A percentile compares a stretch with the other conserved stretches of the same genome.
Evolutionary conservation across 306 rosid genomes (phyloP).

Genomic region (Cicer arietinum): DNA sequence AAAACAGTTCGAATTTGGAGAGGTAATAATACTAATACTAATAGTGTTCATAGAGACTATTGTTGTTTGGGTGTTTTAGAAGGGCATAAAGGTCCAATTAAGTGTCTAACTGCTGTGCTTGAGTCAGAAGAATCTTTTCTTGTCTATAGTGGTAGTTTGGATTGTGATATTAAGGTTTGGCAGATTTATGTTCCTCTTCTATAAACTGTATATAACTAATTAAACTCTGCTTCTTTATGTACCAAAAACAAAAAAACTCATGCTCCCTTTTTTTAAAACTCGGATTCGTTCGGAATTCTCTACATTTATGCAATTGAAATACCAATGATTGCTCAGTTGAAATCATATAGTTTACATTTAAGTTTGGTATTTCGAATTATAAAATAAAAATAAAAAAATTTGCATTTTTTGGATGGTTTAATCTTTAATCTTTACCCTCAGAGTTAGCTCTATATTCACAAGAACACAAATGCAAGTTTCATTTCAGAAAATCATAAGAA

Average conservation of each 20-base stretch:
- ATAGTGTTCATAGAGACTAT: conserved; percentile 42
- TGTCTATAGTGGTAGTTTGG: conserved; percentile 85
- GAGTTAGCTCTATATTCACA: neutral
- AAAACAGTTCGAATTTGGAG: conserved; percentile 82
- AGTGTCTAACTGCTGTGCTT: conserved; percentile 66
- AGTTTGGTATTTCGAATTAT: no score
- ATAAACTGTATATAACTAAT: neutral
- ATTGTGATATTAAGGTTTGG: conserved; percentile 79
- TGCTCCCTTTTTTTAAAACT: no score
- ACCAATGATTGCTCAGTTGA: no score
- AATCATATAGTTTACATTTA: no score
- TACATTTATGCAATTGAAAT: no score
- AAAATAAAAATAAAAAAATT: no score
- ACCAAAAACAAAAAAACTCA: no score
- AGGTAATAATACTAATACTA: conserved; percentile 34
- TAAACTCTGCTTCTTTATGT: no score
- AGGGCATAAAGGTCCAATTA: conserved; percentile 82
- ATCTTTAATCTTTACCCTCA: no score
- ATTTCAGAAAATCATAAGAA: conserved; percentile 20
- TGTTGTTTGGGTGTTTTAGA: conserved; percentile 71
- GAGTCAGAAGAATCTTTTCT: conserved; percentile 48
- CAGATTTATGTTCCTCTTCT: conserved; percentile 57
- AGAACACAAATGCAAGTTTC: conserved; percentile 20
- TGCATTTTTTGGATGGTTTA: no score
- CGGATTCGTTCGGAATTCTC: no score